phyloP scores from a whole-genome alignment of 139 green algal species.

The Chlamydomonas incerta region DNA sequence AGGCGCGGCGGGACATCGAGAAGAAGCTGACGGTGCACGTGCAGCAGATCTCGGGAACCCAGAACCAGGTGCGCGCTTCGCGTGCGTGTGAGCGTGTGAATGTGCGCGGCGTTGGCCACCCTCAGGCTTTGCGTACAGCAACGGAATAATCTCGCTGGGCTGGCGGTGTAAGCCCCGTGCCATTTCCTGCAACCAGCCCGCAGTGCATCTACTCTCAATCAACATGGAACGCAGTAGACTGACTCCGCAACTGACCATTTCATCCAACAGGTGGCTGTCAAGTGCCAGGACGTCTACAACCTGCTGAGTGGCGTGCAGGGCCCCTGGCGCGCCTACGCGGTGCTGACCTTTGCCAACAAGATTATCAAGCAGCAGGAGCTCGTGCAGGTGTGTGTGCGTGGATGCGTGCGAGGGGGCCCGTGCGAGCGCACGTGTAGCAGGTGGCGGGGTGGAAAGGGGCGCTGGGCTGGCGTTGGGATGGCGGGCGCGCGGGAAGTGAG shows the following conservation, averaged over 20 bases:
- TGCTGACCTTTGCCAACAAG: constrained; percentile 73
- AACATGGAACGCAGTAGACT: too few relatives aligned
- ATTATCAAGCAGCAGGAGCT: constrained; percentile 54
- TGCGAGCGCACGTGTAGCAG: too few relatives aligned
- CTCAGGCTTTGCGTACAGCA: too few relatives aligned
- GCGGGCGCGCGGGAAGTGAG: too few relatives aligned
- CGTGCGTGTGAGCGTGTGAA: not conserved
- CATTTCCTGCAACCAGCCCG: too few relatives aligned
- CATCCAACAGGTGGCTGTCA: constrained; percentile 63
- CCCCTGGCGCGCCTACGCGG: constrained; percentile 54
- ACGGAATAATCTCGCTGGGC: too few relatives aligned
- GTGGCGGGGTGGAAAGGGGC: too few relatives aligned
- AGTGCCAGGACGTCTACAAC: constrained; percentile 60
- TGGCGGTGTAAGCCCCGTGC: too few relatives aligned
- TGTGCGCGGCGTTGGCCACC: too few relatives aligned
- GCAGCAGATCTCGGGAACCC: constrained; percentile 81
- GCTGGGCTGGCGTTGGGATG: too few relatives aligned
- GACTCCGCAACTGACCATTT: not conserved
- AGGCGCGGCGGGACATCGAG: constrained; percentile 71
- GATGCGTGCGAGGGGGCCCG: too few relatives aligned
- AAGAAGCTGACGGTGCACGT: constrained; percentile 83
- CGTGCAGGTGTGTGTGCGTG: constrained; percentile 44
- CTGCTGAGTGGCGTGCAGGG: constrained; percentile 58
- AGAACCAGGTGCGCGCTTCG: constrained; percentile 64
- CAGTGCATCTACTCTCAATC: too few relatives aligned